Evolutionary conservation across 2,329 filamentous ascomycete species (phyloP).

Genomic region (Elsinoe perseae): DNA sequence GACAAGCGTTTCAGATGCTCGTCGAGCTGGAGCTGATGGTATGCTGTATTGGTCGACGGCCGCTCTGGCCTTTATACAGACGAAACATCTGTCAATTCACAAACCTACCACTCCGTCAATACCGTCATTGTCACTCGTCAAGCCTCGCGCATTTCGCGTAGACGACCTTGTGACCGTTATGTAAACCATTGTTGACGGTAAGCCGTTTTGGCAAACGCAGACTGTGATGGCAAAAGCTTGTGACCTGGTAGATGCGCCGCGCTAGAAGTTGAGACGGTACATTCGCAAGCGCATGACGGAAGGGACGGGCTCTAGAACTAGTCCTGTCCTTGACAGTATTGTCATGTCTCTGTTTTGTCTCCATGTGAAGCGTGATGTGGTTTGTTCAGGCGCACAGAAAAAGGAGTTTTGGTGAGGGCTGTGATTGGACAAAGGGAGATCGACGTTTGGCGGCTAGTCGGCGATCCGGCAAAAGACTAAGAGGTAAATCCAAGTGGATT

Average conservation of each 20-base stretch:
- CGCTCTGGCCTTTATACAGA: conserved; percentile 9
- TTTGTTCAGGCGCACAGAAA: neutral
- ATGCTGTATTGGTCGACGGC: conserved; percentile 11
- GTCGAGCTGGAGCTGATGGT: neutral
- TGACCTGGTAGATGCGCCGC: conserved; percentile 3
- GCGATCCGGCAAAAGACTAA: neutral
- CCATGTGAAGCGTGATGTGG: neutral
- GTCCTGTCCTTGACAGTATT: neutral
- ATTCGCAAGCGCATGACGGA: conserved; percentile 12
- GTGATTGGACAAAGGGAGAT: conserved; percentile 1
- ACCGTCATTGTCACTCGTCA: neutral
- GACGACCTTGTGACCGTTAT: conserved; percentile 6
- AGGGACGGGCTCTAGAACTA: neutral
- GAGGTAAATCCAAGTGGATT: neutral
- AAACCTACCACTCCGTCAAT: conserved; percentile 1
- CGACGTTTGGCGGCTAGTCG: conserved; percentile 13
- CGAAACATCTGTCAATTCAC: neutral
- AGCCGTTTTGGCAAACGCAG: conserved; percentile 9
- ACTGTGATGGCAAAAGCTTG: conserved; percentile 9
- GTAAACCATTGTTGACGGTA: neutral
- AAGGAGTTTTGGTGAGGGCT: neutral
- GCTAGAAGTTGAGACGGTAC: neutral
- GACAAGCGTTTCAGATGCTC: conserved; percentile 10
- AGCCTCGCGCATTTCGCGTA: conserved; percentile 7
- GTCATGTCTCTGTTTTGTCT: neutral